Base-by-base conservation (phyloP, 441 rosid genomes). In the Francoa sonchifolia region DNA sequence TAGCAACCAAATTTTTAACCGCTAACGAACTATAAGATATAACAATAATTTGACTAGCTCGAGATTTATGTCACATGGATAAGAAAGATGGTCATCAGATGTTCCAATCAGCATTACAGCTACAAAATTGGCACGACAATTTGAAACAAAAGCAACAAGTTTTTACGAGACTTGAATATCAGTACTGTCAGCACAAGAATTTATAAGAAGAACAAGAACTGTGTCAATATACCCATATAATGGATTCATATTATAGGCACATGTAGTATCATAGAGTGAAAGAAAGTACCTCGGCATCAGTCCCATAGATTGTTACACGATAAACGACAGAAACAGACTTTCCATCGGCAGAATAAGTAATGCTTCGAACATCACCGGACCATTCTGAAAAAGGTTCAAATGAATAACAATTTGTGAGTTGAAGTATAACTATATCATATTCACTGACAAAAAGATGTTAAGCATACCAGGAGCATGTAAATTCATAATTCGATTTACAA, bases 361-460 rank as follows among this genome's bases (percentile, higher is more conserved):
- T 65, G 55, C 57, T 76, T 36, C 87, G 78, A 62, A 82, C 90
- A 61, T 82, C 96, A 44, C 96, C 96, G 14, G 96, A 85, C 94
- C 96, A 82, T 44, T 82, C 84, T 76, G 63, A 37, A 64, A 42
- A 10, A 50, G 13, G 37, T 23, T 14, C 15, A 12, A 19, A 30
- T 10, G n/a, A 20, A 37, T 16, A 16, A 5, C 13, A 33, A 12
- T 19, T 13, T 33, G 1, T 11, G 16, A 33, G 37, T 5, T n/a
- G 2, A 6, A 13, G 16, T 7, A 2, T 27, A 13, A 14, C 10
- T n/a, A 15, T 5, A 4, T 10, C 8, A 15, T n/a, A n/a, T n/a
- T n/a, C n/a, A n/a, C n/a, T n/a, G n/a, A n/a, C n/a, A n/a, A 31
- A 35, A 3, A 28, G 25, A 22, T 11, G 5, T 13, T n/a, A 5